Evolutionary conservation across 2,329 filamentous ascomycete genomes (phyloP), one percentile per base, ranked within the genome.

Genomic region (Fusarium redolens): DNA sequence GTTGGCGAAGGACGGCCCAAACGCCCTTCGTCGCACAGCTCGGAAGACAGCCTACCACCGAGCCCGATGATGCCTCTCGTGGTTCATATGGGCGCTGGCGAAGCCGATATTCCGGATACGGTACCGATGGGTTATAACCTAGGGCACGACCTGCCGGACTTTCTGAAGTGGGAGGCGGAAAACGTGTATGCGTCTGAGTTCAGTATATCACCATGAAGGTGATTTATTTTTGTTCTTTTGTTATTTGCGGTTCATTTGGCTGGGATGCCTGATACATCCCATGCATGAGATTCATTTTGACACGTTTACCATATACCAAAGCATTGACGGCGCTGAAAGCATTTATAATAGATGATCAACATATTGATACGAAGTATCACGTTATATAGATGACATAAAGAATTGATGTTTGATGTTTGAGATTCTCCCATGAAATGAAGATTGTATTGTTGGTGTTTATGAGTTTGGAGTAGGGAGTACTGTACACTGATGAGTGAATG

Each of bases 121-220:
- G 84, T 88, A 59, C 86, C 88, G 1, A 90, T 91, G 89, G 88
- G 88, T 0, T 90, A 86, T 75, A 91, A 91, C 70, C 81, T 91
- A 5, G 85, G 85, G 15, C 87, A 90, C 68, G 89, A 91, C 75
- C 76, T 91, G 43, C 87, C 86, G 3, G 88, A 90, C 68, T 91
- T 89, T 72, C 75, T 91, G 52, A 83, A 81, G 61, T 91, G 88
- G 88, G 88, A 89, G 78, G 81, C 86, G 7, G 85, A 89, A 72
- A 82, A 88, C 61, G 84, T 85, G 4, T 86, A 83, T 62, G 80
- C 79, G 4, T 70, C 72, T 43, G 76, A 70, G 28, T 78, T 79
- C 37, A 80, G 77, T 65, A 59, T 56, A 35, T 65, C 69, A 14
- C 67, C 65, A 17, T 70, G 63, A 73, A 30, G 44, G 37, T 50